Conservation (phyloP, 345 rosid species). For the Eutrema japonicum region DNA sequence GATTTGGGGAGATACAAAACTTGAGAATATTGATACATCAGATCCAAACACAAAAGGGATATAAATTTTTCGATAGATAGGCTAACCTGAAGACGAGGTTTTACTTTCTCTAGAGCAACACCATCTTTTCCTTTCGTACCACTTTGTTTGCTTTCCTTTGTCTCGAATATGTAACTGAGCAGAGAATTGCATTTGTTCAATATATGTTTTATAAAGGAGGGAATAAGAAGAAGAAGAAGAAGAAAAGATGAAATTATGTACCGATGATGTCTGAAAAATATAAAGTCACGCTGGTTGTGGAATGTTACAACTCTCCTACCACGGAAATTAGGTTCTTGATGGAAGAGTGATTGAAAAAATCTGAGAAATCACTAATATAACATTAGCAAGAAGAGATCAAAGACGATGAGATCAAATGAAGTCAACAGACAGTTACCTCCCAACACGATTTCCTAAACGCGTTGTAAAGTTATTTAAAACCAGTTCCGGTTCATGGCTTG, state of each 20-base stretch:
- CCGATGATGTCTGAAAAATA: constrained; percentile 96
- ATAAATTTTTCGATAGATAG: not conserved
- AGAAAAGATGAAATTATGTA: constrained; percentile 38
- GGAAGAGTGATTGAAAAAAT: constrained; percentile 80
- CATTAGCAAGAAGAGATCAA: constrained; percentile 1
- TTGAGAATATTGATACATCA: not conserved
- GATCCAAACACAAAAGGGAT: not conserved
- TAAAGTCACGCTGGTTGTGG: constrained; percentile 94
- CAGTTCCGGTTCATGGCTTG: constrained; percentile 87
- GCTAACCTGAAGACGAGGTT: constrained; percentile 84
- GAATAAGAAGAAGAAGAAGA: not conserved
- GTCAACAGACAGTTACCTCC: constrained; percentile 57
- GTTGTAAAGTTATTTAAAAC: constrained; percentile 87
- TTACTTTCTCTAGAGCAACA: constrained; percentile 55
- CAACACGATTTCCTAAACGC: constrained; percentile 88
- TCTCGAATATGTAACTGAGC: constrained; percentile 77
- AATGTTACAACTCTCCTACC: constrained; percentile 94
- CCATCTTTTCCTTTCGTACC: constrained; percentile 57
- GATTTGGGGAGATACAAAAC: not conserved
- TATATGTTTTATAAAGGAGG: not conserved
- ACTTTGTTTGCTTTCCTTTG: constrained; percentile 61
- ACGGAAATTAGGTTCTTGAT: constrained; percentile 78
- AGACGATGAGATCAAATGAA: not conserved
- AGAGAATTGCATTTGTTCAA: constrained; percentile 8
- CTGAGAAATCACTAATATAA: constrained; percentile 45